A percentile compares a stretch with the other conserved stretches of the same genome.
phyloP scores from a whole-genome alignment of 805 yeast genomes.

The Pichia eremophila region DNA sequence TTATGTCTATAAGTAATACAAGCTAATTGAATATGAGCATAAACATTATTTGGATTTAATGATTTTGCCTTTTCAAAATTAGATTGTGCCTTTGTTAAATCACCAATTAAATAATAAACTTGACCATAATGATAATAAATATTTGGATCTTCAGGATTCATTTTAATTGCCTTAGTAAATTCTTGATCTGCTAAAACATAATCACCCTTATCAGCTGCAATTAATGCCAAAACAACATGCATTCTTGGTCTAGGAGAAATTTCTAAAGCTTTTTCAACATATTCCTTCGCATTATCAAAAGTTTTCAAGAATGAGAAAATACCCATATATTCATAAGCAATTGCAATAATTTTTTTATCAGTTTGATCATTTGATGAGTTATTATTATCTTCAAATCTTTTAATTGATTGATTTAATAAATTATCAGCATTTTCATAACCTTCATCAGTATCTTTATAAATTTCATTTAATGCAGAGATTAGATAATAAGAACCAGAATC shows the following conservation, averaged over 20 bases:
- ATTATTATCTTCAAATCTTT: constrained; percentile 21
- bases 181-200: constrained; percentile 50
- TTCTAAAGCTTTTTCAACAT: constrained; percentile 55
- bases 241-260: constrained; percentile 73
- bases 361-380: constrained; percentile 18
- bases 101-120: constrained; percentile 71
- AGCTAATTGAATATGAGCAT: constrained; percentile 85
- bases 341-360: constrained; percentile 37
- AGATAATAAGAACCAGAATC: constrained; percentile 58
- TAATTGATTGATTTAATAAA: constrained; percentile 49
- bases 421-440: constrained; percentile 56
- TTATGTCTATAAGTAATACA: constrained; percentile 83
- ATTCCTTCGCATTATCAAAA: constrained; percentile 51
- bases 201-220: constrained; percentile 71
- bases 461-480: constrained; percentile 51
- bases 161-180: constrained; percentile 60
- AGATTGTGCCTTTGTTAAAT: constrained; percentile 58
- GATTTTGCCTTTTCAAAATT: constrained; percentile 72
- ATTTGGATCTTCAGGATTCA: constrained; percentile 69
- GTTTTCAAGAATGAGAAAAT: constrained; percentile 76
- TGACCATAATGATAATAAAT: constrained; percentile 93
- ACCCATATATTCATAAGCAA: constrained; percentile 79
- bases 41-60: constrained; percentile 66
- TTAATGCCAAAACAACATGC: constrained; percentile 71
- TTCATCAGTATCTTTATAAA: constrained; percentile 39